Conservation (phyloP, 2,329 filamentous ascomycete species). For the Claviceps lovelessii region DNA sequence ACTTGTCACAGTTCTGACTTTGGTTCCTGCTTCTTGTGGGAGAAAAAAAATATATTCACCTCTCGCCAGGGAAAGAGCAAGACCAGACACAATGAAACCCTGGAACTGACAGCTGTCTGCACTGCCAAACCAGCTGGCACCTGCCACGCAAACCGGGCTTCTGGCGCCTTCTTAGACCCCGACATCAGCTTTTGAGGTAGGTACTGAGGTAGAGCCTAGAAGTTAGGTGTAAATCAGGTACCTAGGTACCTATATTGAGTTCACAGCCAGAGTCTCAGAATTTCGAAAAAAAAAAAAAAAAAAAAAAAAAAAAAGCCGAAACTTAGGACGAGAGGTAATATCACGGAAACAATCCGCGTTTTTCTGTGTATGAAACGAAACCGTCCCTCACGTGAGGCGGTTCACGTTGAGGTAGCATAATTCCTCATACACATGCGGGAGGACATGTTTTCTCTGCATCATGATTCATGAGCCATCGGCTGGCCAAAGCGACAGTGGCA, state of each 20-base stretch:
- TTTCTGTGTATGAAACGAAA: not conserved
- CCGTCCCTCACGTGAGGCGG: not conserved
- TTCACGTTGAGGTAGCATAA: not conserved
- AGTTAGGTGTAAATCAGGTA: not conserved
- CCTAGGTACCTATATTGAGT: no score
- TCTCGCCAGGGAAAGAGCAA: conserved; percentile 1
- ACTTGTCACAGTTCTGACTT: not conserved
- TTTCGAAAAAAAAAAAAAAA: not conserved
- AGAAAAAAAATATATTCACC: not conserved
- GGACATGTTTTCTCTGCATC: not conserved
- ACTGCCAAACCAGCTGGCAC: not conserved
- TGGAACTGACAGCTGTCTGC: not conserved
- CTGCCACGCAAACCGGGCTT: not conserved
- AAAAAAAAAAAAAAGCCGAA: not conserved
- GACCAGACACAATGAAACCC: not conserved
- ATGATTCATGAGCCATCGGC: not conserved
- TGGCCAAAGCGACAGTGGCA: not conserved
- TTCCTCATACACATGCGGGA: not conserved
- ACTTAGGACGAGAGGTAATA: not conserved
- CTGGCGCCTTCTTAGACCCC: not conserved
- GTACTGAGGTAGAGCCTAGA: not conserved
- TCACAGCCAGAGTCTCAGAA: not conserved
- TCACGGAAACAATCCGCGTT: not conserved
- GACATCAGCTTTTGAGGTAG: not conserved
- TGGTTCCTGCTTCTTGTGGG: not conserved